phyloP scores from a whole-genome alignment of 768 basidiomycete species.

The Boletus rubescentipes region DNA sequence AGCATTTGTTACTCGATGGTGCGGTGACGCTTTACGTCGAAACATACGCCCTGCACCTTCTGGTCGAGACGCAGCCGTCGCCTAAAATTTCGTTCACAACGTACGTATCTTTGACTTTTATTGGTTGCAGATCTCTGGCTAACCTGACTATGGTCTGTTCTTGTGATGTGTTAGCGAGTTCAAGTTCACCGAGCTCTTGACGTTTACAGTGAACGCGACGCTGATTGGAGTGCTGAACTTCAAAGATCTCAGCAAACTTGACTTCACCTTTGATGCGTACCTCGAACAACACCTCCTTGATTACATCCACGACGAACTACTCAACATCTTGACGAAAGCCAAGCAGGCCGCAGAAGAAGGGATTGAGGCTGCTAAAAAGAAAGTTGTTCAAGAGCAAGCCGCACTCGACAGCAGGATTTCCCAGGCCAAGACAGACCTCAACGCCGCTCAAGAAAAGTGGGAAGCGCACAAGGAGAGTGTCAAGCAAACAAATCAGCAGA shows the following conservation, averaged over 20 bases:
- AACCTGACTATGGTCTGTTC: neutral
- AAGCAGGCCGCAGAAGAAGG: conserved; percentile 1
- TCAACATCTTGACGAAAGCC: neutral
- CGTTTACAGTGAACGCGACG: conserved; percentile 4
- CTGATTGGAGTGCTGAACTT: conserved; percentile 4
- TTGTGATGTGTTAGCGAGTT: neutral
- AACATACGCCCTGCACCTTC: neutral
- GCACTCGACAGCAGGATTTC: neutral
- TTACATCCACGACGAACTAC: conserved; percentile 5
- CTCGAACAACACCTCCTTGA: conserved; percentile 7
- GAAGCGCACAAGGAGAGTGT: neutral
- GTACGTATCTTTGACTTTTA: neutral
- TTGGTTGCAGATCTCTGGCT: neutral
- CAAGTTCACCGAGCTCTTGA: conserved; percentile 4
- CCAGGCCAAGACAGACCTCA: neutral
- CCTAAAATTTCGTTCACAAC: conserved; percentile 4
- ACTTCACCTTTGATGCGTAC: conserved; percentile 5
- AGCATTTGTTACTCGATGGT: conserved; percentile 5
- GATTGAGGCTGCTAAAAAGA: neutral
- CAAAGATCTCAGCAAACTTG: conserved; percentile 2
- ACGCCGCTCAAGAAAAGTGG: neutral
- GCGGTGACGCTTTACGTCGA: conserved; percentile 1
- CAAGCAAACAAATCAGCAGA: neutral
- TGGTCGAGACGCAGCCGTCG: conserved; percentile 1
- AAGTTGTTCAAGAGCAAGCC: neutral